These are phyloP conservation scores for Corylus americana DNA, from an alignment of 306 rosid species.

Conservation along the genomic window DNA sequence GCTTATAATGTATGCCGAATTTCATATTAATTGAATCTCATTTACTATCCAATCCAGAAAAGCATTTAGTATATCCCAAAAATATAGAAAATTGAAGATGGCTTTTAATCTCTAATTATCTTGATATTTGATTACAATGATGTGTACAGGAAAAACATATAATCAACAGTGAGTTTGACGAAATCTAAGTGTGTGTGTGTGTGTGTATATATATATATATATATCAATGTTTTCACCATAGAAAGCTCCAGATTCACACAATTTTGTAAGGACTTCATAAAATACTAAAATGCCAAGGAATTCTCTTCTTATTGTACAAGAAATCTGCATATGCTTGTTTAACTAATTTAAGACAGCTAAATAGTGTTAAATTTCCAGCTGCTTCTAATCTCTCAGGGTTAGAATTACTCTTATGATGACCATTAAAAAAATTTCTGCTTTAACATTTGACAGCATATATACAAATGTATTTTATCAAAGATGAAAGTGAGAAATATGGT, in stretches of 20 bases:
- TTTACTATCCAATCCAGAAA: too few relatives aligned
- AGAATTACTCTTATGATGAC: neutral
- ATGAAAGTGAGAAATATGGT: neutral
- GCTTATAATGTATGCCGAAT: too few relatives aligned
- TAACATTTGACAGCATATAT: neutral
- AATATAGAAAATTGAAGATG: too few relatives aligned
- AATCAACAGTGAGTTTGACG: too few relatives aligned
- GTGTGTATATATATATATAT: too few relatives aligned
- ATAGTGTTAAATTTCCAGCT: neutral
- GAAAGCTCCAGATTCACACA: neutral
- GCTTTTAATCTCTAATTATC: too few relatives aligned
- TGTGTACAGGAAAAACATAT: too few relatives aligned
- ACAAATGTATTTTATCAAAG: neutral
- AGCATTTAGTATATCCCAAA: too few relatives aligned
- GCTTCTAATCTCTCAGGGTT: neutral
- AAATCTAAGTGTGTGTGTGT: too few relatives aligned
- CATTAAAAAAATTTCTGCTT: neutral
- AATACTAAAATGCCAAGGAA: neutral
- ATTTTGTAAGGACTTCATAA: neutral
- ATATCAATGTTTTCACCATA: neutral
- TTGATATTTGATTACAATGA: too few relatives aligned
- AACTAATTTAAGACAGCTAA: neutral
- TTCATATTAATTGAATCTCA: too few relatives aligned
- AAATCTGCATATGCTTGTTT: neutral
- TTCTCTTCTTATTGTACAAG: neutral